Evolutionary conservation across 1,284 basidiomycete genomes (phyloP), one percentile per base, ranked within the genome.

Genomic region (Malassezia pachydermatis): DNA sequence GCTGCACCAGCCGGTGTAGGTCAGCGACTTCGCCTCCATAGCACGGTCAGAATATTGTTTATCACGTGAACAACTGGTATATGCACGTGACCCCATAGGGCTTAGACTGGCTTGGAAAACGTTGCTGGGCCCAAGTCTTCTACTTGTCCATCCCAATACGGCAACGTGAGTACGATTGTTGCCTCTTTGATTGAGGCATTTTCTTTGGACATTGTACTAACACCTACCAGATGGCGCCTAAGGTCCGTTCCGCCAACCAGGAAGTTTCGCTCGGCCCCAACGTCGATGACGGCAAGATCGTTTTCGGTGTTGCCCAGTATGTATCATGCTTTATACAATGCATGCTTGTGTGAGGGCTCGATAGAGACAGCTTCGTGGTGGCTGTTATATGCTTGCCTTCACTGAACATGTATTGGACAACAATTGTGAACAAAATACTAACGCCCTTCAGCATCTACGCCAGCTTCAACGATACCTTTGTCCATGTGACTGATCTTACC

Each of bases 401-500:
- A 40, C 22, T 45, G 43, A 44, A 51, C 51, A 45, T 37, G 54
- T 51, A 47, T 16, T 29, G 20, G 32, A 13, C 28, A 13, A 22
- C 6, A 20, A 22, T 4, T 5, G 9, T n/a, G 28, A 30, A 28
- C 25, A 27, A n/a, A 30, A 14, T 24, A 20, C 41, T 48, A 35
- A 41, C 20, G 5, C 16, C 29, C n/a, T 36, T 50, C 60, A 63
- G 63, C 65, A 65, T 67, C 59, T 68, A 68, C 60, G 69, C 67
- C 57, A 71, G 67, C 39, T 98, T 98, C 83, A 98, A 98, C 78
- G 92, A 98, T 75, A 98, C 94, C 62, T 98, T 98, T 76, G 92
- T 99, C 65, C 94, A 99, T 75, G 80, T 98, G 70, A 98, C 92
- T 75, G 94, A 98, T 86, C 79, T 96, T 56, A 89, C 90, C 35